Conservation (phyloP, 257 asterid species). For the Solanum raphanifolium region DNA sequence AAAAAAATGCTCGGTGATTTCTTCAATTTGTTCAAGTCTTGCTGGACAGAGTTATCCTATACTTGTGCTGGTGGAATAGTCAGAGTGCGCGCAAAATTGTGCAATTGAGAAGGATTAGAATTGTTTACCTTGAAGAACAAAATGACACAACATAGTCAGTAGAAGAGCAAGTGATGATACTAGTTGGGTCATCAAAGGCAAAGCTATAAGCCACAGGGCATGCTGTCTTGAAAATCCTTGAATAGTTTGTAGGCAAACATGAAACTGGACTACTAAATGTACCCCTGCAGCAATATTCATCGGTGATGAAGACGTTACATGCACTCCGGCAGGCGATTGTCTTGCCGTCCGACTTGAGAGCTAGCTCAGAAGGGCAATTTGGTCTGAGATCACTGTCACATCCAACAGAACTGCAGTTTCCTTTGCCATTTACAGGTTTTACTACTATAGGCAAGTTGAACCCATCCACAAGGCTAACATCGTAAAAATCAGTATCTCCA, state of each 20-base stretch:
- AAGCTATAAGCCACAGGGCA: conserved; percentile 59
- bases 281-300: conserved; percentile 52
- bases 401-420: conserved; percentile 47
- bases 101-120: background rate
- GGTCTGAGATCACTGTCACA: conserved; percentile 45
- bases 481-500: conserved; percentile 43
- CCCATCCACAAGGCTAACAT: conserved; percentile 64
- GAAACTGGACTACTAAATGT: conserved; percentile 29
- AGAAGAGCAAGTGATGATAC: conserved; percentile 42
- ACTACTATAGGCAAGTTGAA: conserved; percentile 52
- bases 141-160: conserved; percentile 42
- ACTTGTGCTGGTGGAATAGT: background rate
- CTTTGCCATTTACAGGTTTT: conserved; percentile 40
- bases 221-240: conserved; percentile 39
- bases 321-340: conserved; percentile 52
- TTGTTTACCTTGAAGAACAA: conserved; percentile 39
- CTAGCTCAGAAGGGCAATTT: conserved; percentile 45
- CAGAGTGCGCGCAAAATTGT: background rate
- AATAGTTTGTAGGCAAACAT: conserved; percentile 52
- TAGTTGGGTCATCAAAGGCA: conserved; percentile 47
- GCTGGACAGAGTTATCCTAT: background rate
- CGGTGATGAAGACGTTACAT: conserved; percentile 34
- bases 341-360: conserved; percentile 14
- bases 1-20: background rate
- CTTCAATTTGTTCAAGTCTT: background rate